These are phyloP conservation scores for Boletellus sp. DNA, from an alignment of 768 basidiomycete genomes.

Conservation along the genomic window DNA sequence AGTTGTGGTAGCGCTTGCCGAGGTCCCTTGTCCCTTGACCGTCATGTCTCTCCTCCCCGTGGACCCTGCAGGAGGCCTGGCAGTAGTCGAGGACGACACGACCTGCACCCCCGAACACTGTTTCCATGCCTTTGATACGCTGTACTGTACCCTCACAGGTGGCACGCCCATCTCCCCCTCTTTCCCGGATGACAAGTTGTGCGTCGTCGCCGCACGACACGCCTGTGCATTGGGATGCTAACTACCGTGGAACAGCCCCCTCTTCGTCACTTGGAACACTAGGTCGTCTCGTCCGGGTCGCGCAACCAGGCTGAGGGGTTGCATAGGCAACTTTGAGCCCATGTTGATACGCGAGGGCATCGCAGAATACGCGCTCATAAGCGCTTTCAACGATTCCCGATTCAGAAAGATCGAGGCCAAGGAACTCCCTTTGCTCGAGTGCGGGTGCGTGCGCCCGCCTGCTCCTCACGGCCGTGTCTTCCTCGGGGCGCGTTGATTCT, in stretches of 20 bases:
- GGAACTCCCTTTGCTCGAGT: slow-evolving; percentile 80
- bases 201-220: slow-evolving; percentile 34
- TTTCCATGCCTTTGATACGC: slow-evolving; percentile 76
- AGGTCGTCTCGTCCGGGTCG: slow-evolving; percentile 57
- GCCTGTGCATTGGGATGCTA: background rate
- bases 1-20: background rate
- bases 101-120: slow-evolving; percentile 72
- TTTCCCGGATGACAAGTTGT: slow-evolving; percentile 80
- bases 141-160: slow-evolving; percentile 70
- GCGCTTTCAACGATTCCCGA: slow-evolving; percentile 84
- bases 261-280: slow-evolving; percentile 97
- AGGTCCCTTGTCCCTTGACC: slow-evolving; percentile 23
- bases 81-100: slow-evolving; percentile 38
- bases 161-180: slow-evolving; percentile 50
- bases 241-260: slow-evolving; percentile 41
- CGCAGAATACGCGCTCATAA: slow-evolving; percentile 86
- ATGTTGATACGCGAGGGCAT: slow-evolving; percentile 71
- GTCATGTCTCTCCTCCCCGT: slow-evolving; percentile 57
- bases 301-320: slow-evolving; percentile 72
- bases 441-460: slow-evolving; percentile 58
- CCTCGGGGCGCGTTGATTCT: background rate
- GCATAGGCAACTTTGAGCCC: slow-evolving; percentile 91
- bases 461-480: background rate
- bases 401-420: slow-evolving; percentile 75
- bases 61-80: slow-evolving; percentile 41